Conservation (phyloP, 2,329 filamentous ascomycete genomes). For the Nemania abortiva region DNA sequence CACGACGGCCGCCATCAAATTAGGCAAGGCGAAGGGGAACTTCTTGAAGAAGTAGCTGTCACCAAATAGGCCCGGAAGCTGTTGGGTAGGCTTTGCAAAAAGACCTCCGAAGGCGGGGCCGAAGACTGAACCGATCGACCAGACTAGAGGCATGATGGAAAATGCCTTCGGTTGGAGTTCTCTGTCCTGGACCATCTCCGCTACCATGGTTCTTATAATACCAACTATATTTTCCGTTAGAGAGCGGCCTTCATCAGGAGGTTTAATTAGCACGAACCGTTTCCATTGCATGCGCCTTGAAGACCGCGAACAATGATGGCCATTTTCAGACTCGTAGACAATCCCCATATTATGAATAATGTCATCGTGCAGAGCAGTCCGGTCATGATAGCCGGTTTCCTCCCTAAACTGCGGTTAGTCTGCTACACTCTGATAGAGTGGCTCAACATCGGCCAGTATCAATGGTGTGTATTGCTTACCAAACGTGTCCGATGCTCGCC, state of each 20-base stretch:
- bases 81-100: constrained; percentile 82
- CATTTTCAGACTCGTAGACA: constrained; percentile 83
- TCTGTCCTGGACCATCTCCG: constrained; percentile 89
- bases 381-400: constrained; percentile 83
- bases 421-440: neutral
- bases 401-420: constrained; percentile 45
- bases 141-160: constrained; percentile 91
- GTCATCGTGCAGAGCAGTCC: constrained; percentile 84
- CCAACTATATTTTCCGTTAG: constrained; percentile 68
- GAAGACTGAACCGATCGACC: constrained; percentile 88
- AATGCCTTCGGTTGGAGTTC: constrained; percentile 91
- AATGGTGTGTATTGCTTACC: constrained; percentile 52
- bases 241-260: neutral
- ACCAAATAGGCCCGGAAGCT: constrained; percentile 79
- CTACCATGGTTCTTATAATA: constrained; percentile 91
- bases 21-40: constrained; percentile 88
- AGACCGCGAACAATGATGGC: constrained; percentile 81
- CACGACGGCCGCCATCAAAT: constrained; percentile 79
- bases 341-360: constrained; percentile 84
- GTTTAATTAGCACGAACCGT: constrained; percentile 62
- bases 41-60: constrained; percentile 74
- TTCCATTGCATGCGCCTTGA: constrained; percentile 88
- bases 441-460: neutral
- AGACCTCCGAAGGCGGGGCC: constrained; percentile 90
- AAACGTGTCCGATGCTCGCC: constrained; percentile 79